Base-by-base conservation (phyloP, 2,329 filamentous ascomycete species). In the Neurospora sp. region DNA sequence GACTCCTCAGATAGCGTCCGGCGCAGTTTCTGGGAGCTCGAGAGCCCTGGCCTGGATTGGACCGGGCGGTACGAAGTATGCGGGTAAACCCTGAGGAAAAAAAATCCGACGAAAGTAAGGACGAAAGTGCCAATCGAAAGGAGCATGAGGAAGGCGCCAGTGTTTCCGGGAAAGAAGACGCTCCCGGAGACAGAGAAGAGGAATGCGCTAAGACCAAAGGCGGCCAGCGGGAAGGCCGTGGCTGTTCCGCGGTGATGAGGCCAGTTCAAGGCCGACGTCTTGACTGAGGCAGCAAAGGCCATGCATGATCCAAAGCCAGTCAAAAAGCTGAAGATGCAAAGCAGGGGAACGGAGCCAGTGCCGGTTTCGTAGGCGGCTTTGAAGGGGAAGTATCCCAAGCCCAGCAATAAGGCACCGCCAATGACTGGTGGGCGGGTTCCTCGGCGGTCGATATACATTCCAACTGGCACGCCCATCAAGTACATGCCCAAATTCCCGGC, bases 401-500 rank as follows among this genome's bases (percentile, higher is more conserved):
- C 89, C 52, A 99, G 85, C 38, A 91, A 82, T 19, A 94, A 75
- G 11, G 91, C 88, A 52, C 95, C 95, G 66, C 90, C 82, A 11
- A 96, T 81, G 6, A 96, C 90, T 69, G 93, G 91, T 68, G 91
- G 89, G 68, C 93, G 87, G 62, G 95, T 92, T 0, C 95, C 93
- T 76, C 88, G 90, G 68, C 86, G 83, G 81, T 99, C 96, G 72
- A 97, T 90, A 74, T 97, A 87, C 75, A 97, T 87, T 69, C 96
- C 96, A 73, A 96, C 86, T 1, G 95, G 94, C 75, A 98, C 91
- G 37, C 96, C 96, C 77, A 92, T 86, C 8, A 89, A 89, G 81
- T 98, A 98, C 92, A 97, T 97, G 77, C 95, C 95, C 77, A 98
- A 82, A 77, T 95, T 95, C n/a, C 89, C 92, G 66, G 88, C 86